Percentiles rank a stretch among this genome's conserved stretches.
phyloP scores from a whole-genome alignment of 345 rosid genomes.

The Bruguiera gymnorhiza region DNA sequence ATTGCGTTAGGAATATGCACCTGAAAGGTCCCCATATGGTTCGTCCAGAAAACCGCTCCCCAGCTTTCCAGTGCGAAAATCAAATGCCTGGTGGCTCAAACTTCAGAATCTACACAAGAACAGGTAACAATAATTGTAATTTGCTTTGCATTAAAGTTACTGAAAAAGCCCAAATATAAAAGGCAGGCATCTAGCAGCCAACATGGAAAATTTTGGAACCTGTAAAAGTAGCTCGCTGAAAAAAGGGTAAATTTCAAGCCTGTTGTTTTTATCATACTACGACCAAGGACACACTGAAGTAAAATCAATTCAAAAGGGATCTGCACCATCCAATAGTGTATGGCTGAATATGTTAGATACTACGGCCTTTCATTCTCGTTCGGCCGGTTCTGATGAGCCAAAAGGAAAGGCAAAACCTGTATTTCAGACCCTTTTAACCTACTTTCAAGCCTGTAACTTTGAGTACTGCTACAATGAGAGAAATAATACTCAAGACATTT shows the following conservation, averaged over 20 bases:
- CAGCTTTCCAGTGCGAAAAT: constrained; percentile 6
- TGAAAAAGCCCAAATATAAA: not conserved
- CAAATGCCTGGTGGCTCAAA: constrained; percentile 21
- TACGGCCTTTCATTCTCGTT: not conserved
- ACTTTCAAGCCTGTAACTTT: not conserved
- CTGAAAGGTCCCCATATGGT: not conserved
- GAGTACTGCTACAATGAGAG: not conserved
- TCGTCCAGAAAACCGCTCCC: constrained; percentile 7
- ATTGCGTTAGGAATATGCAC: constrained; percentile 1
- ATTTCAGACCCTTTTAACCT: not conserved
- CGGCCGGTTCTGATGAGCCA: not conserved
- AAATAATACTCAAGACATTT: not conserved
- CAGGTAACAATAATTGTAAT: not conserved
- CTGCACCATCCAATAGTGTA: not conserved
- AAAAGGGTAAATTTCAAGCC: constrained; percentile 12
- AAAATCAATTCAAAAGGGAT: constrained; percentile 5
- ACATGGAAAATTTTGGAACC: not conserved
- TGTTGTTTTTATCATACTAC: constrained; percentile 15
- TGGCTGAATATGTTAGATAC: not conserved
- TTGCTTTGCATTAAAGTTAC: constrained; percentile 4
- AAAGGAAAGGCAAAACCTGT: not conserved
- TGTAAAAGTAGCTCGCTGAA: not conserved
- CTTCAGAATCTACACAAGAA: constrained; percentile 33
- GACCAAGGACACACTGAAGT: not conserved
- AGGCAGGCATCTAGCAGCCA: constrained; percentile 8